These are phyloP conservation scores for Trichomonascaceae sp. DNA, from an alignment of 1,139 yeast genomes.

Conservation along the genomic window DNA sequence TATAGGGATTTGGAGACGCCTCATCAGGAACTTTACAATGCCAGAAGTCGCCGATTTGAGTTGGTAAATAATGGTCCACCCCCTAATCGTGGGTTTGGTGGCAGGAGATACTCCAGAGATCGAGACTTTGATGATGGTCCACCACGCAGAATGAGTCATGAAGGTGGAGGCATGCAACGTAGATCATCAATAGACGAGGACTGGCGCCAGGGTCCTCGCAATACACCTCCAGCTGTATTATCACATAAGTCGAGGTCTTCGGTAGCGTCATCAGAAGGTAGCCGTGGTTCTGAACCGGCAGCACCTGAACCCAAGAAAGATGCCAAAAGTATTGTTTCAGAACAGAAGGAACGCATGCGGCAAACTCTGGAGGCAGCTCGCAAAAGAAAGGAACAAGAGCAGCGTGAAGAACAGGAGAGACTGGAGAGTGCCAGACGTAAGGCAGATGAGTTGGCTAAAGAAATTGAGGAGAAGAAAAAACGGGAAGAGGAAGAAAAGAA, in stretches of 20 bases:
- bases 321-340: constrained; percentile 17
- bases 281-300: background rate
- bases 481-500: constrained; percentile 12
- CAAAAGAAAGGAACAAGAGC: constrained; percentile 33
- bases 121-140: background rate
- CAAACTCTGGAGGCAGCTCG: constrained; percentile 30
- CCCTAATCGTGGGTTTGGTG: background rate
- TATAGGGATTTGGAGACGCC: constrained; percentile 28
- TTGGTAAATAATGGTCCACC: constrained; percentile 7
- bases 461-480: constrained; percentile 22
- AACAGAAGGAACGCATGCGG: constrained; percentile 33
- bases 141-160: background rate
- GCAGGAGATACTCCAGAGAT: constrained; percentile 4
- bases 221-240: background rate
- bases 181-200: constrained; percentile 6
- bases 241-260: constrained; percentile 2
- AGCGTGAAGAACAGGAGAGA: constrained; percentile 26
- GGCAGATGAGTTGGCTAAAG: constrained; percentile 29
- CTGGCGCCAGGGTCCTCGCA: constrained; percentile 2
- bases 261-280: constrained; percentile 5
- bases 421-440: constrained; percentile 26
- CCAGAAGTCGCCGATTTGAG: constrained; percentile 29
- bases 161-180: background rate
- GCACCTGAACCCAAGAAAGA: constrained; percentile 4
- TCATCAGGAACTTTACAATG: constrained; percentile 30